Evolutionary conservation across 2,329 filamentous ascomycete genomes (phyloP), one percentile per base, ranked within the genome.

Genomic region (Zasmidium citrigriseum): DNA sequence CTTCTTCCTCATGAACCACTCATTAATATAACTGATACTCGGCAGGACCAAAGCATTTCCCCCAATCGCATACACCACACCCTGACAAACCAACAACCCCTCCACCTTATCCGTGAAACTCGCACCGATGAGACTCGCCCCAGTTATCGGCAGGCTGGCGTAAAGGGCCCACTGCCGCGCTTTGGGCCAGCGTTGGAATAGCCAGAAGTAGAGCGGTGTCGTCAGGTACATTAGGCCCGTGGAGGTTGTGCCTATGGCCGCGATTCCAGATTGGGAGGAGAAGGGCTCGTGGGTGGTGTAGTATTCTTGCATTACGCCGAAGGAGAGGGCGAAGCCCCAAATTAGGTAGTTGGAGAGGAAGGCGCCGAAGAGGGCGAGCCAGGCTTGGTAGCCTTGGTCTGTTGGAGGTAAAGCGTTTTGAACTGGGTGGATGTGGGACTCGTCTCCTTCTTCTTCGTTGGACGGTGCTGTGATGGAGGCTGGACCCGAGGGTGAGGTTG

Each of bases 351-450:
- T 67, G 29, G 64, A 58, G 12, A 68, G 53, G 51, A 68, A 72
- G 52, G 77, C 78, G 0, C 78, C 81, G 14, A 76, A 73, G 4
- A 85, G 69, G 62, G 82, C 81, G 14, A 82, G 56, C 71, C 75
- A 79, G 20, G 77, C 77, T 29, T 68, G 57, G 54, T 68, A 71
- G 4, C 77, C 77, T 53, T 72, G 56, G 58, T 77, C 75, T 18
- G 73, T 68, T 2, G 72, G 72, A n/a, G 74, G 74, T 2, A 76
- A 60, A 7, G 49, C 49, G 21, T 38, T 21, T 38, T 52, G 49
- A 29, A 41, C 18, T 7, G 34, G 34, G 34, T 41, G 34, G 7
- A 41, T 11, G 16, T 41, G 14, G 27, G 27, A 29, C 5, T 4
- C 34, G 4, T 41, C 34, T 10, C 18, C 34, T 9, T n/a, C 34